Percentiles rank a stretch among this genome's conserved stretches.
Evolutionary conservation across 148 eudicot species (phyloP).

Genomic region (Persicaria tinctoria): DNA sequence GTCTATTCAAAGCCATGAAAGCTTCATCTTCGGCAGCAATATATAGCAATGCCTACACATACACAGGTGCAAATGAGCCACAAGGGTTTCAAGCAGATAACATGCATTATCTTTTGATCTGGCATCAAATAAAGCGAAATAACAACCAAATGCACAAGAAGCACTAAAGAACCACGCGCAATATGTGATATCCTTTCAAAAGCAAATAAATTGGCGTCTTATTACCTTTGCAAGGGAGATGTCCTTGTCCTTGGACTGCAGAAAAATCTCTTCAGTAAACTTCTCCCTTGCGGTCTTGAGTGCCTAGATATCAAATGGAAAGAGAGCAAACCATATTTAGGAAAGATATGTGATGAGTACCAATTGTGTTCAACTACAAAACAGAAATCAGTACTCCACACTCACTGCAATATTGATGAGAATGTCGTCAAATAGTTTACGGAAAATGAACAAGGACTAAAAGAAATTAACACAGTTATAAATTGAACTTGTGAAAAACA

Average conservation of each 20-base stretch:
- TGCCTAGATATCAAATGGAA: constrained; percentile 38
- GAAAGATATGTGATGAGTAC: constrained; percentile 4
- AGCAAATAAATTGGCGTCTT: constrained; percentile 9
- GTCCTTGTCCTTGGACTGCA: constrained; percentile 80
- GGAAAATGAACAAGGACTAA: neutral
- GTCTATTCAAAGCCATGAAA: constrained; percentile 58
- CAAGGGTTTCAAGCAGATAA: neutral
- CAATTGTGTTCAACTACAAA: neutral
- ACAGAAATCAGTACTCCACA: neutral
- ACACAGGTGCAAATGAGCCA: constrained; percentile 15
- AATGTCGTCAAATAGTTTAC: neutral
- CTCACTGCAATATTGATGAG: neutral
- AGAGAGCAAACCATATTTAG: constrained; percentile 14
- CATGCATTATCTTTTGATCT: neutral
- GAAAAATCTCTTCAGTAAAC: constrained; percentile 74
- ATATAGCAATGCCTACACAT: constrained; percentile 64
- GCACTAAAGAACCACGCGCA: neutral
- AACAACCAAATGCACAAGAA: neutral
- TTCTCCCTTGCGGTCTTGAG: constrained; percentile 73
- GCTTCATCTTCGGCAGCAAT: constrained; percentile 91
- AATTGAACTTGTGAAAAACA: neutral
- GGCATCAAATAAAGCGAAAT: neutral
- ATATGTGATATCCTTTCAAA: neutral
- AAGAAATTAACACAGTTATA: neutral
- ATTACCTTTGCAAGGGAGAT: constrained; percentile 93